A percentile compares a stretch with the other conserved stretches of the same genome.
Evolutionary conservation across 805 yeast genomes (phyloP).

Genomic region (Starmerella apicola): DNA sequence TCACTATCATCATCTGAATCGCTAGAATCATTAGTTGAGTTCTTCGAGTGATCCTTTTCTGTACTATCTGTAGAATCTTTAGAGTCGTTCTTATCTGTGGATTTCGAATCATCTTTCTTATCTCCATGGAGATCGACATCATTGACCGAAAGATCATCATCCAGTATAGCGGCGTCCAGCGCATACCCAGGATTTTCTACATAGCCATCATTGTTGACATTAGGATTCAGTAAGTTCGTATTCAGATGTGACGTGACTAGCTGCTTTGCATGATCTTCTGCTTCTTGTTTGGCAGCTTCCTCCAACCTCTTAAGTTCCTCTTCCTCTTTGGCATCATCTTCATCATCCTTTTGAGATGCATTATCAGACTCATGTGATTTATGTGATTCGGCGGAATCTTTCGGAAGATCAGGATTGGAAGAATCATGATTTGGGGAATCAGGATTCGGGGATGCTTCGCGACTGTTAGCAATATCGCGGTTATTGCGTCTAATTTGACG

Average conservation of each 20-base stretch:
- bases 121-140: conserved; percentile 6
- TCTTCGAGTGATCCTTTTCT: conserved; percentile 3
- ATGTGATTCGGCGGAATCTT: neutral
- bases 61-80: neutral
- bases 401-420: neutral
- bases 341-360: neutral
- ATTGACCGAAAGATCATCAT: conserved; percentile 11
- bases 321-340: conserved; percentile 11
- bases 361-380: neutral
- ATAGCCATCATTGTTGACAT: conserved; percentile 12
- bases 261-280: conserved; percentile 19
- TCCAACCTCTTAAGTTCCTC: conserved; percentile 12
- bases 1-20: conserved; percentile 7
- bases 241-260: conserved; percentile 19
- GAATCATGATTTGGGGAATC: neutral
- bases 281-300: conserved; percentile 16
- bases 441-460: neutral
- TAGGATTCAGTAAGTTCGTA: conserved; percentile 2
- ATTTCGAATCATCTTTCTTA: neutral
- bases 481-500: neutral
- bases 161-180: conserved; percentile 9
- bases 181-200: conserved; percentile 13
- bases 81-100: conserved; percentile 1
- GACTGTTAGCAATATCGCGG: neutral
- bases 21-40: neutral